phyloP scores from a whole-genome alignment of 1,284 basidiomycete genomes.

The Naganishia cerealis region DNA sequence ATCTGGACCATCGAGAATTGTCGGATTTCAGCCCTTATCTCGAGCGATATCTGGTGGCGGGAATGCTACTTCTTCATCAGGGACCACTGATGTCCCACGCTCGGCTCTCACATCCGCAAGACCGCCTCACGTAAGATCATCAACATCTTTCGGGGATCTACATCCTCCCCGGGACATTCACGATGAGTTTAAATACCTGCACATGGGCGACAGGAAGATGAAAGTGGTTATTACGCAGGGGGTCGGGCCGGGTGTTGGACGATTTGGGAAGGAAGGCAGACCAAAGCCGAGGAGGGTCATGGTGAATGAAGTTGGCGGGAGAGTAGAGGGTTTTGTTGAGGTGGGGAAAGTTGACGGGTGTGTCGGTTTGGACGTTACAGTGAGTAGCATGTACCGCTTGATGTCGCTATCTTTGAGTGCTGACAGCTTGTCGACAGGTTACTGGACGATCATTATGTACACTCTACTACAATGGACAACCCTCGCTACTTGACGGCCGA shows the following conservation, averaged over 20 bases:
- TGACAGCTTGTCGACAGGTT: not conserved
- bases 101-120: slow-evolving; percentile 19
- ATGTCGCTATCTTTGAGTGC: not conserved
- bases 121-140: slow-evolving; percentile 5
- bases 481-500: slow-evolving; percentile 6
- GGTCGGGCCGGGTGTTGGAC: slow-evolving; percentile 4
- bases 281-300: slow-evolving; percentile 16
- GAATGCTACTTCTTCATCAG: not conserved
- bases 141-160: slow-evolving; percentile 2
- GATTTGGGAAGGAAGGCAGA: slow-evolving; percentile 21
- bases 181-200: slow-evolving; percentile 23
- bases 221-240: slow-evolving; percentile 26
- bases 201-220: slow-evolving; percentile 24
- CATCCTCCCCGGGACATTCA: slow-evolving; percentile 14
- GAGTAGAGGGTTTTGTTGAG: slow-evolving; percentile 13
- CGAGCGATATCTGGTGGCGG: slow-evolving; percentile 8
- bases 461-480: slow-evolving; percentile 24
- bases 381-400: not conserved
- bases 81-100: not conserved
- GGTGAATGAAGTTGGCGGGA: slow-evolving; percentile 8
- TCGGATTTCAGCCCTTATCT: slow-evolving; percentile 18
- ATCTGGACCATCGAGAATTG: slow-evolving; percentile 10
- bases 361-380: slow-evolving; percentile 12
- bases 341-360: slow-evolving; percentile 25
- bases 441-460: slow-evolving; percentile 13